Evolutionary conservation across 1,284 basidiomycete species (phyloP).

Genomic region (Sutorius eximius): DNA sequence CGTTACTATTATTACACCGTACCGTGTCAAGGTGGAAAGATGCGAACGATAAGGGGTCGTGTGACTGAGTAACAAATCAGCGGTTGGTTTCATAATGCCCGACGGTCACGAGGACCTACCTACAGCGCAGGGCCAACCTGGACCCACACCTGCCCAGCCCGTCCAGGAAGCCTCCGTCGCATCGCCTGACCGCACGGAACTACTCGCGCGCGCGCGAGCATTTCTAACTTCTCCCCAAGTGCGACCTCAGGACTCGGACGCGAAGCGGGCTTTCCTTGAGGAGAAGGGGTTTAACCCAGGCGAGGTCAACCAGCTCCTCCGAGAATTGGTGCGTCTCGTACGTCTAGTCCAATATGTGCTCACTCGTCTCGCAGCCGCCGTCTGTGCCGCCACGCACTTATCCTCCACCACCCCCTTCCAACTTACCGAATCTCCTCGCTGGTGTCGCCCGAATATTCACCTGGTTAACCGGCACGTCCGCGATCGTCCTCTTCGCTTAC

Average conservation of each 20-base stretch:
- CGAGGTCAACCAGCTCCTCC: conserved; percentile 63
- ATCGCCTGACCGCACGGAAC: conserved; percentile 36
- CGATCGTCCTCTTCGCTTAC: conserved; percentile 58
- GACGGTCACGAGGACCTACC: conserved; percentile 1
- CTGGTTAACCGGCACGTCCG: conserved; percentile 67
- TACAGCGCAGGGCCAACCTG: not conserved
- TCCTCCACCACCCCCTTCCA: conserved; percentile 67
- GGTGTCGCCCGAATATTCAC: conserved; percentile 61
- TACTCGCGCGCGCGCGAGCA: conserved; percentile 58
- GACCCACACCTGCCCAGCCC: not conserved
- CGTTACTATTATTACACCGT: not conserved
- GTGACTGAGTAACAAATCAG: not conserved
- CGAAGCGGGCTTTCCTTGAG: conserved; percentile 63
- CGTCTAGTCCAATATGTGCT: not conserved
- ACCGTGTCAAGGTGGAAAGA: not conserved
- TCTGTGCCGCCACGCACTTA: conserved; percentile 70
- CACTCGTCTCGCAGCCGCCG: conserved; percentile 41
- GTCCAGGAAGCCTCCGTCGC: not conserved
- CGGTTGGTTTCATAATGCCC: conserved; percentile 5
- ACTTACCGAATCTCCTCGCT: conserved; percentile 61
- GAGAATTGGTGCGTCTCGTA: conserved; percentile 47
- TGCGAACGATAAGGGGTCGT: not conserved
- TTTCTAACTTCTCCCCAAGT: conserved; percentile 70
- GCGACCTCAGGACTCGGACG: conserved; percentile 50
- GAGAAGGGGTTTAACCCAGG: conserved; percentile 67